Percentiles rank a stretch among this genome's conserved stretches.
phyloP scores from a whole-genome alignment of 164 flowering plant species.

The Nymphaea colorata region DNA sequence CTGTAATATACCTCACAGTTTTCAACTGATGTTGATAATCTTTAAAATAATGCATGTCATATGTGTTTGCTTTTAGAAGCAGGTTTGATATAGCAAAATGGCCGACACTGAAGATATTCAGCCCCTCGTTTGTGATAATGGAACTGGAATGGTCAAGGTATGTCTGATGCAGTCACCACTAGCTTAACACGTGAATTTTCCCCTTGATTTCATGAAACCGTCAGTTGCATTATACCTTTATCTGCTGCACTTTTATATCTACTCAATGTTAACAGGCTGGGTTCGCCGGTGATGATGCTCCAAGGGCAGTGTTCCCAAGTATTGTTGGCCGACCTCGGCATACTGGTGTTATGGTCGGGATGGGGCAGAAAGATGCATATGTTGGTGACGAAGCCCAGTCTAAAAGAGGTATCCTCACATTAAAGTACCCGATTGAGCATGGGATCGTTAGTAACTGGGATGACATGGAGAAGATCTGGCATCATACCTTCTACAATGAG shows the following conservation, averaged over 20 bases:
- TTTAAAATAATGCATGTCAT: not conserved
- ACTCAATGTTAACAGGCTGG: conserved; percentile 3
- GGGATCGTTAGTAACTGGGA: conserved; percentile 8
- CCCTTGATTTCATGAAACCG: not conserved
- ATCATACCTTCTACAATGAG: conserved; percentile 7
- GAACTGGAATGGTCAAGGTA: conserved; percentile 7
- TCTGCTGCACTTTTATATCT: not conserved
- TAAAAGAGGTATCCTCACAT: conserved; percentile 6
- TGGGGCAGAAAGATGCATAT: conserved; percentile 7
- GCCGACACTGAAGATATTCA: conserved; percentile 7
- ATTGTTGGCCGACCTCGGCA: conserved; percentile 1
- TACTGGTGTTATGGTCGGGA: conserved; percentile 7
- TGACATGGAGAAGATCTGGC: conserved; percentile 9
- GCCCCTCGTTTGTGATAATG: conserved; percentile 5
- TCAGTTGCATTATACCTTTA: not conserved
- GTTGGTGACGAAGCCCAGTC: conserved; percentile 8
- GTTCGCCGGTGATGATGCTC: conserved; percentile 8
- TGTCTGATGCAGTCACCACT: not conserved
- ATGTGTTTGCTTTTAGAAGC: not conserved
- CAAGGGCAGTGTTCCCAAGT: conserved; percentile 6
- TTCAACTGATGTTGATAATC: too few relatives aligned
- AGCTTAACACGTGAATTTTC: not conserved
- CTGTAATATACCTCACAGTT: too few relatives aligned
- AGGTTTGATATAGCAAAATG: not conserved
- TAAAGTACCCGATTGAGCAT: conserved; percentile 7